These are phyloP conservation scores for Nannochloris sp. DNA, from an alignment of 139 green algal genomes.

Conservation along the genomic window DNA sequence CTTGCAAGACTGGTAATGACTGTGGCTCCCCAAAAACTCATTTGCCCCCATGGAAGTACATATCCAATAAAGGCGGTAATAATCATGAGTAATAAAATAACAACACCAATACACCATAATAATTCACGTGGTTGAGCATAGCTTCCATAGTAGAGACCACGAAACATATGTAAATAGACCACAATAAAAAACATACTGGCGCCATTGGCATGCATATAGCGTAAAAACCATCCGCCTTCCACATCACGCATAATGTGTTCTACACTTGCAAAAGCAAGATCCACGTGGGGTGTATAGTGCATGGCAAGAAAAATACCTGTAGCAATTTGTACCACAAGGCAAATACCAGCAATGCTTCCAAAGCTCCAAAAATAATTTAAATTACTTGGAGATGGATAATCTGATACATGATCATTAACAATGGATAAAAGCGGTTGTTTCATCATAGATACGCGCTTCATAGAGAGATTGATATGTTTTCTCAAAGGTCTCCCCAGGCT, in stretches of 20 bases:
- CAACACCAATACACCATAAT: constrained; percentile 37
- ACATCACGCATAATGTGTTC: constrained; percentile 56
- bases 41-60: constrained; percentile 9
- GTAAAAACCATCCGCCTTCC: constrained; percentile 45
- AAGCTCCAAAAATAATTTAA: constrained; percentile 54
- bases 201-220: constrained; percentile 54
- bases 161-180: constrained; percentile 55
- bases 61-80: constrained; percentile 19
- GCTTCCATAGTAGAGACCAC: constrained; percentile 48
- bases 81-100: constrained; percentile 12
- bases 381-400: constrained; percentile 54
- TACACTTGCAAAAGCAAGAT: constrained; percentile 45
- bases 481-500: constrained; percentile 28
- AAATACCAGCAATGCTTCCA: constrained; percentile 50
- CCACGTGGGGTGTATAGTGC: constrained; percentile 47
- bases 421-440: constrained; percentile 45
- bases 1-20: constrained; percentile 7
- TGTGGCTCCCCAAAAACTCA: constrained; percentile 6
- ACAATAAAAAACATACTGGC: constrained; percentile 54
- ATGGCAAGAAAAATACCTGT: constrained; percentile 59
- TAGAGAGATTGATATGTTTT: constrained; percentile 16
- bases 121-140: constrained; percentile 36
- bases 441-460: constrained; percentile 47
- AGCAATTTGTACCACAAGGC: constrained; percentile 51
- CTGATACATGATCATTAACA: constrained; percentile 51